Evolutionary conservation across 345 rosid species (phyloP).

Genomic region (Populus ilicifolia): DNA sequence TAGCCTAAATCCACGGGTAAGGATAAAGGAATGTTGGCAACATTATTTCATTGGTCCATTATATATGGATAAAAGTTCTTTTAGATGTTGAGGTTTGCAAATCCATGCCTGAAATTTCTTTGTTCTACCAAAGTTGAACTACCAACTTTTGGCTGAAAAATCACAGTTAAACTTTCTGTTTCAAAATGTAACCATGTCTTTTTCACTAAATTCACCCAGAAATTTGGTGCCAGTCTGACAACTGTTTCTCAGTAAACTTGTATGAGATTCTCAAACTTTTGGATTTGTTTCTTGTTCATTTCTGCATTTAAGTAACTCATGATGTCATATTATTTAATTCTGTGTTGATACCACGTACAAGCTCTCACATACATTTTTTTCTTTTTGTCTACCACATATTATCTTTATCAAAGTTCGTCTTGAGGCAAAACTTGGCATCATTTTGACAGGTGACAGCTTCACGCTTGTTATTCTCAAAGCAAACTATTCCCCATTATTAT

Average conservation of each 20-base stretch:
- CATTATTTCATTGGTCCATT: neutral
- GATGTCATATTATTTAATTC: neutral
- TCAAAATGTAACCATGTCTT: neutral
- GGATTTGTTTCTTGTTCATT: neutral
- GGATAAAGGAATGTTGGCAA: neutral
- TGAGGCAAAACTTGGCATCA: constrained; percentile 19
- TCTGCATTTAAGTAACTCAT: neutral
- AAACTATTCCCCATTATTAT: constrained; percentile 96
- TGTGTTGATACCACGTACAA: neutral
- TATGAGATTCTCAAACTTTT: neutral
- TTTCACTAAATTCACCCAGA: neutral
- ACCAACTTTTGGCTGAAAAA: neutral
- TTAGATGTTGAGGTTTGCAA: neutral
- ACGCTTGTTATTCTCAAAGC: constrained; percentile 86
- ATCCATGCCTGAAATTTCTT: neutral
- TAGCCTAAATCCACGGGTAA: neutral
- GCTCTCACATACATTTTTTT: neutral
- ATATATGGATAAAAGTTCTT: neutral
- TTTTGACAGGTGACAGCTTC: constrained; percentile 81
- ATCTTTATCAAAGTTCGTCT: neutral
- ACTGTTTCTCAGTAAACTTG: neutral
- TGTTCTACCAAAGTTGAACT: neutral
- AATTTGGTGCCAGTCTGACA: neutral
- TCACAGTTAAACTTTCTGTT: neutral
- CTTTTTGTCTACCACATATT: neutral